These are phyloP conservation scores for Ascochyta koolunga DNA, from an alignment of 2,329 filamentous ascomycete genomes.

Conservation along the genomic window DNA sequence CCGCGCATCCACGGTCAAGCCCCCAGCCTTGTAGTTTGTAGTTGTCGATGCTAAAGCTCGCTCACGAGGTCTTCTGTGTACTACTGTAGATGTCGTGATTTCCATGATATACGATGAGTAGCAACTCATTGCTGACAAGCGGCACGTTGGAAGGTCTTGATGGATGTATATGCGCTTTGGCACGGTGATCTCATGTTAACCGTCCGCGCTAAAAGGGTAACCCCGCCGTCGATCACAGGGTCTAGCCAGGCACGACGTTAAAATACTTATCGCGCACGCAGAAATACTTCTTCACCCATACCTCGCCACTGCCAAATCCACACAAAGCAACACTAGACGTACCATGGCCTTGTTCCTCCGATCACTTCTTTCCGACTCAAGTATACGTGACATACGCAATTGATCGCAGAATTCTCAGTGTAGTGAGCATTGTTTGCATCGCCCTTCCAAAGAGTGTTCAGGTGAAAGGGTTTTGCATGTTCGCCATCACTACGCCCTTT, in stretches of 20 bases:
- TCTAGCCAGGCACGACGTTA: slow-evolving; percentile 3
- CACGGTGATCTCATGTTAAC: no score
- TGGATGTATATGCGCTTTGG: no score
- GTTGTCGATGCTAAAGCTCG: no score
- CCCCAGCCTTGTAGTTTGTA: no score
- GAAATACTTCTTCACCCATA: neutral
- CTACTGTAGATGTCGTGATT: no score
- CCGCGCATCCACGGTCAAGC: no score
- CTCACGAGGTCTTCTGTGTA: no score
- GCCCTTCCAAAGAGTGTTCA: neutral
- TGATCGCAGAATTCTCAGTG: slow-evolving; percentile 21
- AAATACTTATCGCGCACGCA: neutral
- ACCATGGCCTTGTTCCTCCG: slow-evolving; percentile 34
- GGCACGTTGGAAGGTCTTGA: no score
- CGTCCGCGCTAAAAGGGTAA: no score
- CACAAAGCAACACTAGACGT: neutral
- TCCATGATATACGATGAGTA: no score
- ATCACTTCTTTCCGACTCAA: slow-evolving; percentile 31
- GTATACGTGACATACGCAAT: slow-evolving; percentile 43
- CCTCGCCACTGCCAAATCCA: neutral
- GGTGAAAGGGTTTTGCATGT: neutral
- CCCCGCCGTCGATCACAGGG: slow-evolving; percentile 1
- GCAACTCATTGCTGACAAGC: no score
- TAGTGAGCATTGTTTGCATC: neutral
- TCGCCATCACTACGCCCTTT: neutral